Evolutionary conservation across 768 basidiomycete genomes (phyloP).

Genomic region (Lactarius trivialis): DNA sequence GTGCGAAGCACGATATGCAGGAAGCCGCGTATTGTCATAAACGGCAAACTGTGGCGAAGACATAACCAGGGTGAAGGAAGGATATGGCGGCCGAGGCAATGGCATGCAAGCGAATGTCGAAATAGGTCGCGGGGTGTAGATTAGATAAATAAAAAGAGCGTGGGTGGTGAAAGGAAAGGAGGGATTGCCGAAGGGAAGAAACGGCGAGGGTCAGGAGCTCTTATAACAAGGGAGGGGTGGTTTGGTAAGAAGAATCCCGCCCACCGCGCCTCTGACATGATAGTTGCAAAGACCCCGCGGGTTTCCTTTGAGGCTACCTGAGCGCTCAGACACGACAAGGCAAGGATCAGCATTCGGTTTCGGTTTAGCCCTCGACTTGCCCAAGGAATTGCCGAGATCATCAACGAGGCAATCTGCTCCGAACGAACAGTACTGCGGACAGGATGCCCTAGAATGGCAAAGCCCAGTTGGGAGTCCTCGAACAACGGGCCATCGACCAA

Average conservation of each 20-base stretch:
- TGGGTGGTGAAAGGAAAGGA: not conserved
- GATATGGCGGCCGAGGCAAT: slow-evolving; percentile 5
- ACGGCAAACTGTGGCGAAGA: slow-evolving; percentile 1
- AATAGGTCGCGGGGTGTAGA: not conserved
- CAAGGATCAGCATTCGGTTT: slow-evolving; percentile 12
- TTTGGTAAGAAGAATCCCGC: slow-evolving; percentile 12
- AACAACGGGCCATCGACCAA: not conserved
- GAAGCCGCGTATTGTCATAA: slow-evolving; percentile 10
- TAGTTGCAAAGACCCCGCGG: slow-evolving; percentile 14
- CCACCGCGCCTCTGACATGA: slow-evolving; percentile 17
- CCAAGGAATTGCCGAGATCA: not conserved
- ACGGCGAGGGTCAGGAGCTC: not conserved
- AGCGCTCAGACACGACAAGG: slow-evolving; percentile 13
- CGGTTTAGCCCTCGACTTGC: slow-evolving; percentile 1
- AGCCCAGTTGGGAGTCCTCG: not conserved
- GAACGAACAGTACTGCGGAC: not conserved
- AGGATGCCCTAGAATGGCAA: slow-evolving; percentile 2
- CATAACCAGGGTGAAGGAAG: slow-evolving; percentile 17
- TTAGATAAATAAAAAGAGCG: slow-evolving; percentile 7
- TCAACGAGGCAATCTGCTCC: slow-evolving; percentile 1
- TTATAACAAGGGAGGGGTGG: not conserved
- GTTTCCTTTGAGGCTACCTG: slow-evolving; percentile 4
- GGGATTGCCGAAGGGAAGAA: not conserved
- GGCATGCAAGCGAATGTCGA: slow-evolving; percentile 8
- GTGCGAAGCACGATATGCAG: slow-evolving; percentile 12